Conservation (phyloP, 176 grass and related monocot species). For the Cenchrus purpureus region DNA sequence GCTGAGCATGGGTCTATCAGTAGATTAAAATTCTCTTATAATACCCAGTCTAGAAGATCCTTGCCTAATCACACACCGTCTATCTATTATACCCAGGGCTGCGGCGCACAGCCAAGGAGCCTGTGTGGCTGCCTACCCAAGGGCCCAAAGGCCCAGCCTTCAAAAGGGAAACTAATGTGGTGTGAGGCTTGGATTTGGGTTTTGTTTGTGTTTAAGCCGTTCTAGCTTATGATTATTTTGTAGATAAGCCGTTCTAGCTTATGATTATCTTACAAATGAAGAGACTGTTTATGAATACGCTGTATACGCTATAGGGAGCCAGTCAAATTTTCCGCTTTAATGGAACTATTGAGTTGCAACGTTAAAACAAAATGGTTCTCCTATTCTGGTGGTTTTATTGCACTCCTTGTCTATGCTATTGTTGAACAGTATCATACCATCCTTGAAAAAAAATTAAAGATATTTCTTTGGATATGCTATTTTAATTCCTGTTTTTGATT, state of each 20-base stretch:
- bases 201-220: constrained; percentile 10
- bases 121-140: no score
- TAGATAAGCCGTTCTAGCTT: neutral
- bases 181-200: neutral
- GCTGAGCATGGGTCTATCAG: no score
- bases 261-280: no score
- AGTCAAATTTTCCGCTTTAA: constrained; percentile 23
- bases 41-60: no score
- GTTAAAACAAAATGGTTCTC: constrained; percentile 27
- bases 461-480: constrained; percentile 11
- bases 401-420: constrained; percentile 16
- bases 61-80: no score
- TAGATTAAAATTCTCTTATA: no score
- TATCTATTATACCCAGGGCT: no score
- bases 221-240: constrained; percentile 4
- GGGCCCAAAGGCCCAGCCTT: no score
- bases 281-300: no score
- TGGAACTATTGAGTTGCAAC: neutral
- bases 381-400: constrained; percentile 1
- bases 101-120: no score
- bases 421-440: constrained; percentile 18
- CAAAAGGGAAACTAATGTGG: neutral
- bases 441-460: neutral
- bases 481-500: constrained; percentile 34
- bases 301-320: neutral